Evolutionary conservation across 2,329 filamentous ascomycete genomes (phyloP), one percentile per base, ranked within the genome.

Genomic region (Botrytis deweyae): DNA sequence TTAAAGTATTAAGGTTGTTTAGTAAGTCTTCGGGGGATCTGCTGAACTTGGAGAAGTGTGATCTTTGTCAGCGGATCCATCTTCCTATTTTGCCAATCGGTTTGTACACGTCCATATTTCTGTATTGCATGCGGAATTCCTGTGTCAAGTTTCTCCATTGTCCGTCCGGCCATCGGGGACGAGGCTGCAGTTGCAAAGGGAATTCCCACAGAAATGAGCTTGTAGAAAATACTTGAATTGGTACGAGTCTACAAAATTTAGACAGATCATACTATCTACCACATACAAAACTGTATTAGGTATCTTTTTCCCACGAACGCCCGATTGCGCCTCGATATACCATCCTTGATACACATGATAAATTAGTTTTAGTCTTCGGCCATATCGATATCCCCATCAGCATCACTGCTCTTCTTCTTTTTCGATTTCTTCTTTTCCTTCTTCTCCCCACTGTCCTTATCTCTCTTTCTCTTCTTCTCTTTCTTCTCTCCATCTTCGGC

Each of bases 401-500:
- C 70, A 4, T 77, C 75, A 69, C 73, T 76, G 38, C 61, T 74
- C 65, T 70, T 73, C 59, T 42, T 67, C 65, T 74, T 72, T 73
- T 72, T 70, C 66, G 74, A 74, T 38, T 76, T 76, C 62, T 76
- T 76, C 52, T 74, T 75, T 72, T 77, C 76, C 67, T 77, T 78
- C 72, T 77, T 78, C 74, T 79, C 78, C 38, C 79, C 75, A 8
- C 74, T 75, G 16, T 74, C 77, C 20, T 76, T 77, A 25, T 77
- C 78, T 10, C 76, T 77, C 44, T 76, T 81, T 74, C 79, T 83
- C 80, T 87, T 89, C 80, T 87, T 86, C 78, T 87, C 86, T 77
- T 84, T 84, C 73, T 81, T 82, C 70, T 86, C 87, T 36, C 84
- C 86, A 40, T 88, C 86, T 83, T 98, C 96, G 80, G 93, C 90